These are phyloP conservation scores for Venturia pyrina DNA, from an alignment of 2,329 filamentous ascomycete species.

Conservation along the genomic window DNA sequence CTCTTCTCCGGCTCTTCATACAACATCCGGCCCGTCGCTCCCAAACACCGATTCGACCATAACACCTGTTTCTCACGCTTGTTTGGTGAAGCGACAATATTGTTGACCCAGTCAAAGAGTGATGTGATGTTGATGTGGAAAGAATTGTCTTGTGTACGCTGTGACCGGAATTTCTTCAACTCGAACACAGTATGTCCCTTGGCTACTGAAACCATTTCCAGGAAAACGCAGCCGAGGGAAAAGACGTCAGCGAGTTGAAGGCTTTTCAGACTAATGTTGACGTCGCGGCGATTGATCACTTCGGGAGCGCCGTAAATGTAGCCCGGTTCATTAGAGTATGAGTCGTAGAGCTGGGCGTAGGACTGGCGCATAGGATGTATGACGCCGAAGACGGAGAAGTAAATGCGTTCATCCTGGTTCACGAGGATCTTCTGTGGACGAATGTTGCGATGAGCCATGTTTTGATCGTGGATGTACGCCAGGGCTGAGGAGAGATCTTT, in stretches of 20 bases:
- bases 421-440: slow-evolving; percentile 27
- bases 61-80: slow-evolving; percentile 1
- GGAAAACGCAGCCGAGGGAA: slow-evolving; percentile 29
- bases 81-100: neutral
- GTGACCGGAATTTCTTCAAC: slow-evolving; percentile 25
- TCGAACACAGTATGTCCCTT: slow-evolving; percentile 26
- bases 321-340: slow-evolving; percentile 16
- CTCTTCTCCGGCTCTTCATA: slow-evolving; percentile 7
- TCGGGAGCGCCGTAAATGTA: slow-evolving; percentile 31
- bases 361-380: slow-evolving; percentile 17
- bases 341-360: slow-evolving; percentile 22
- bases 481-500: slow-evolving; percentile 28
- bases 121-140: slow-evolving; percentile 27
- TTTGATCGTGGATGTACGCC: slow-evolving; percentile 26
- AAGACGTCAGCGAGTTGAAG: slow-evolving; percentile 28
- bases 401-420: slow-evolving; percentile 20
- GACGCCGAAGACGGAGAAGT: slow-evolving; percentile 28
- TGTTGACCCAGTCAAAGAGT: neutral
- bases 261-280: neutral
- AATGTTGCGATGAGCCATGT: slow-evolving; percentile 27
- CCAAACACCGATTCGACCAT: neutral
- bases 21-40: neutral
- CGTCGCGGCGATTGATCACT: slow-evolving; percentile 24
- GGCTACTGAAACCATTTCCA: slow-evolving; percentile 28
- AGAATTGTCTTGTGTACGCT: slow-evolving; percentile 24